phyloP scores from a whole-genome alignment of 345 rosid genomes.

The Hirschfeldia incana region DNA sequence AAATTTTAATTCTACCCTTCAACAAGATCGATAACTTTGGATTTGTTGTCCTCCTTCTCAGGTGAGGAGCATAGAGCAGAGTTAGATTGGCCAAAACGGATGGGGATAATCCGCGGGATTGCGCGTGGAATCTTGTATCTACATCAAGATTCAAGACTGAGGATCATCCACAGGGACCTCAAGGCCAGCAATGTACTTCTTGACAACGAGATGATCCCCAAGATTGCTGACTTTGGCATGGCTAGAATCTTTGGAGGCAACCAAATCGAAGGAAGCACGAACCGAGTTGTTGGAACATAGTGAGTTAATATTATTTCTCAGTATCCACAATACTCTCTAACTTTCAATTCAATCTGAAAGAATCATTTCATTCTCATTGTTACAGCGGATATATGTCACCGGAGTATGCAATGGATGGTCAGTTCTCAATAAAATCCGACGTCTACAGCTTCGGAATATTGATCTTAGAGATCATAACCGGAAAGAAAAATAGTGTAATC shows the following conservation, averaged over 20 bases:
- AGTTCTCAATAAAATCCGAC: constrained; percentile 67
- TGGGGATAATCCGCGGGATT: constrained; percentile 54
- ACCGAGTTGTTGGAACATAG: constrained; percentile 72
- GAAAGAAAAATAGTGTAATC: constrained; percentile 43
- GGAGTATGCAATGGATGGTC: constrained; percentile 67
- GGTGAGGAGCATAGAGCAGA: constrained; percentile 40
- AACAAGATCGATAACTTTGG: background rate
- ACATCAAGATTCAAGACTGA: constrained; percentile 71
- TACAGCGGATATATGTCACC: constrained; percentile 83
- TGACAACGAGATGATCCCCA: constrained; percentile 54
- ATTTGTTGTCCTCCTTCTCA: constrained; percentile 6
- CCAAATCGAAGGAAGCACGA: constrained; percentile 54
- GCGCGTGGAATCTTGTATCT: constrained; percentile 75
- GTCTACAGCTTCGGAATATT: constrained; percentile 70
- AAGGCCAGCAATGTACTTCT: constrained; percentile 64
- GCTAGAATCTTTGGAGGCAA: constrained; percentile 59
- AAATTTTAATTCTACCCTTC: background rate
- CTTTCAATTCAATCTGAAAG: background rate
- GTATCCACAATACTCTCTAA: background rate
- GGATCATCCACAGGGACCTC: constrained; percentile 74
- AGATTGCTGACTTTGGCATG: constrained; percentile 71
- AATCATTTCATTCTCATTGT: background rate
- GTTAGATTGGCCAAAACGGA: constrained; percentile 58
- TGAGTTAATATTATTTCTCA: constrained; percentile 27
- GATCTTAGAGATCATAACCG: constrained; percentile 59